Evolutionary conservation across 73 alveolate species (phyloP), one percentile per base, ranked within the genome.

Genomic region (Stentor coeruleus): DNA sequence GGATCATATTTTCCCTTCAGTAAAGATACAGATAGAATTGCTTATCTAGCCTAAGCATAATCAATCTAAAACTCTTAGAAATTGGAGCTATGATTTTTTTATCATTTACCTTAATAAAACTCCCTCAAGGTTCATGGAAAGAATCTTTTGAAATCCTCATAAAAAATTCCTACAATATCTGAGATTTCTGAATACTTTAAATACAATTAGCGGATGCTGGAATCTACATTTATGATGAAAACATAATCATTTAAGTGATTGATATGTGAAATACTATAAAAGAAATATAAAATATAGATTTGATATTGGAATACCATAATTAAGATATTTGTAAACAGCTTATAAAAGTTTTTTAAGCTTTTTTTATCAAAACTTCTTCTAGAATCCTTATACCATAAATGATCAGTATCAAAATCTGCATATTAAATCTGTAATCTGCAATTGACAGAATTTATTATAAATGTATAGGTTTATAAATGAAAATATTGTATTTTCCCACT

Each of bases 261-360:
- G 95, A 89, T 41, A 85, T 89, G 40, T 89, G 95, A 92, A 81
- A 87, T 20, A 76, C 92, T 2, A 37, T 89, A 20, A 89, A 90
- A 28, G 95, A 89, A 79, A 90, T 82, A 49, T 92, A 89, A 76
- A 20, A 30, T 55, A 30, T 0, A 74, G 86, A 39, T n/a, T 58
- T 15, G 79, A 82, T 49, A 86, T 59, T 74, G 85, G 74, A 6
- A 85, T 73, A 31, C 36, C 39, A 2, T 39, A 42, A 0, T 74
- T 81, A 3, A 66, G 73, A 49, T 89, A 85, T 76, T 81, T 89
- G n/a, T 35, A 14, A 0, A 73, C 85, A 26, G 81, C 76, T 76
- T 28, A 33, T 26, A 11, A 39, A 59, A 59, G 59, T 3, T 76
- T 89, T 28, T 80, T 11, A 40, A n/a, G 2, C 59, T 89, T 20